These are phyloP conservation scores for Coemansia sp. DNA, from an alignment of 192 early-diverging fungal species.

Conservation along the genomic window DNA sequence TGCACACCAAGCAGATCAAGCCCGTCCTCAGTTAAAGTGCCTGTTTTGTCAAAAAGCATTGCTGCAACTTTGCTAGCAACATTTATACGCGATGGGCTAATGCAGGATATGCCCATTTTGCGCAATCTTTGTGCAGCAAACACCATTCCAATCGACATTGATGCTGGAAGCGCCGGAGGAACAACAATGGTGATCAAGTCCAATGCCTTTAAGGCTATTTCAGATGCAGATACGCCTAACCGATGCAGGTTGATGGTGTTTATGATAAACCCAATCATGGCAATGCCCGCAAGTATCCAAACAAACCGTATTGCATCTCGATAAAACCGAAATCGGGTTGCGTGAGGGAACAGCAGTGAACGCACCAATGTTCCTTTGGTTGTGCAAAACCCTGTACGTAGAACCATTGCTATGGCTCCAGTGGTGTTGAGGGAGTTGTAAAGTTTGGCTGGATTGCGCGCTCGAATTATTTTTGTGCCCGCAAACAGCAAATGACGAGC, in stretches of 20 bases:
- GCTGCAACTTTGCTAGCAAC: conserved; percentile 92
- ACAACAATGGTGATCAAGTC: conserved; percentile 96
- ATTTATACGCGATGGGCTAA: conserved; percentile 89
- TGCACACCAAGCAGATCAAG: conserved; percentile 88
- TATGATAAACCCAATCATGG: conserved; percentile 75
- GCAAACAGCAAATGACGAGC: conserved; percentile 84
- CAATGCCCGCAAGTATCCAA: conserved; percentile 79
- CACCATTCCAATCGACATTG: conserved; percentile 93
- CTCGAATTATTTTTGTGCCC: conserved; percentile 89
- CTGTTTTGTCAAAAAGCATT: conserved; percentile 98
- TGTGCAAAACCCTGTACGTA: conserved; percentile 91
- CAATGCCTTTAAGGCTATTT: conserved; percentile 80
- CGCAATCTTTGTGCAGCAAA: conserved; percentile 87
- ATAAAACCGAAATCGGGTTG: conserved; percentile 91
- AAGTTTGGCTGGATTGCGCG: conserved; percentile 33
- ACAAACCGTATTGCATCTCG: conserved; percentile 93
- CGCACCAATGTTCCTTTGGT: conserved; percentile 91
- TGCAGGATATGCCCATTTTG: conserved; percentile 83
- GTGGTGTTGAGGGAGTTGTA: neutral
- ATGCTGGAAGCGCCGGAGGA: conserved; percentile 93
- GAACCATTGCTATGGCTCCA: conserved; percentile 68
- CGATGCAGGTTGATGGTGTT: conserved; percentile 82
- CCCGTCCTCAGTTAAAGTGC: conserved; percentile 92
- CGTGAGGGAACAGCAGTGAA: conserved; percentile 93
- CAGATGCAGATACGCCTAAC: conserved; percentile 64